Evolutionary conservation across 1,139 yeast species (phyloP).

Genomic region (Taphrina communis): DNA sequence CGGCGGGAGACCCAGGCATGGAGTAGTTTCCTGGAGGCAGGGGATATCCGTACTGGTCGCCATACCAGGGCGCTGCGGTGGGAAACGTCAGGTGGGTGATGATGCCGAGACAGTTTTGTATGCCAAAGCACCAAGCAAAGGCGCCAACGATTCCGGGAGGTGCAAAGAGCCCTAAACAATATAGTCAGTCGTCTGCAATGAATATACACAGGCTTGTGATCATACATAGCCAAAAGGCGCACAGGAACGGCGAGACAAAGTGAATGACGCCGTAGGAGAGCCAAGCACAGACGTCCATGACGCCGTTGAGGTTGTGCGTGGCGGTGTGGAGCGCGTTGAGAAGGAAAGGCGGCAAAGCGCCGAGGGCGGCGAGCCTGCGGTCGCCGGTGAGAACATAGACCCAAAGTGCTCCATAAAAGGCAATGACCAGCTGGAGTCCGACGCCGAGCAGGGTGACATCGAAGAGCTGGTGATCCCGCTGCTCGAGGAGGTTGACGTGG

Average conservation of each 20-base stretch:
- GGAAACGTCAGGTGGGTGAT: constrained; percentile 81
- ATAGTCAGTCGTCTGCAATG: background rate
- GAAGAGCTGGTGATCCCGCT: constrained; percentile 52
- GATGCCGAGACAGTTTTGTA: constrained; percentile 88
- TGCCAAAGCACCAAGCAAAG: constrained; percentile 76
- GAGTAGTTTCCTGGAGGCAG: constrained; percentile 87
- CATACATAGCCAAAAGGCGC: constrained; percentile 68
- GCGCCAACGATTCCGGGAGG: constrained; percentile 72
- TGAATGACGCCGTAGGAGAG: constrained; percentile 92
- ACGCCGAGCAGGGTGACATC: constrained; percentile 43
- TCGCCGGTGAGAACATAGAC: constrained; percentile 29
- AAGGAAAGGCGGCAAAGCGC: constrained; percentile 29
- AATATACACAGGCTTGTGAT: background rate
- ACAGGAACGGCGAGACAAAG: constrained; percentile 85
- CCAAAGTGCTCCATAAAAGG: constrained; percentile 37
- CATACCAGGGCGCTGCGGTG: constrained; percentile 87
- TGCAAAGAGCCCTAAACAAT: constrained; percentile 65
- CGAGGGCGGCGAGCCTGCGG: constrained; percentile 28
- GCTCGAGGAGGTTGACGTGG: constrained; percentile 58
- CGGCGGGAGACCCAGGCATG: constrained; percentile 98
- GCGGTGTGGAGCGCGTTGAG: constrained; percentile 25
- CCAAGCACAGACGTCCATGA: constrained; percentile 88
- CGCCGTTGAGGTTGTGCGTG: constrained; percentile 48
- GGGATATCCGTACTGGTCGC: constrained; percentile 84
- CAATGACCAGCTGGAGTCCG: constrained; percentile 27